Percentiles rank a stretch among this genome's conserved stretches.
Conservation (phyloP, 108 stramenopile genomes). For the Conticribra weissflogii region DNA sequence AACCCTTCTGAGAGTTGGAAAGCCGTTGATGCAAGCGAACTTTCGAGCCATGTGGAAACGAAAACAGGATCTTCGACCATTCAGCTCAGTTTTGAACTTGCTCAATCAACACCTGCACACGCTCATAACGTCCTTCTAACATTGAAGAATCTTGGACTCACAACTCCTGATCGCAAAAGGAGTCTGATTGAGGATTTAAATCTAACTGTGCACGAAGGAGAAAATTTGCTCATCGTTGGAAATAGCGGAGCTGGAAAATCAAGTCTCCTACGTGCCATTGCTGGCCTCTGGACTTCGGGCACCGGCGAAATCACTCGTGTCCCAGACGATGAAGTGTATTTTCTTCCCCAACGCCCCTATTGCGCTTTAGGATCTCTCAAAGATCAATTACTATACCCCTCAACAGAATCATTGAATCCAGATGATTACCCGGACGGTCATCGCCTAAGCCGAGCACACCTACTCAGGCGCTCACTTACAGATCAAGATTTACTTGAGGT, state of each 20-base stretch:
- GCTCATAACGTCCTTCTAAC: constrained; percentile 40
- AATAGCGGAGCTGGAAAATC: constrained; percentile 87
- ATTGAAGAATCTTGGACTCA: constrained; percentile 61
- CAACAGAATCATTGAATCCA: constrained; percentile 42
- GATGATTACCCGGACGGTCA: constrained; percentile 65
- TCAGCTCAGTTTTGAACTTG: constrained; percentile 36
- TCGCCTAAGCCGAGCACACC: constrained; percentile 45
- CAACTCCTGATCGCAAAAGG: constrained; percentile 83
- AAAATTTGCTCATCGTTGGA: constrained; percentile 93
- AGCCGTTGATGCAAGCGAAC: too few relatives aligned
- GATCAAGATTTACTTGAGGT: constrained; percentile 68
- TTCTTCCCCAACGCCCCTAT: constrained; percentile 95
- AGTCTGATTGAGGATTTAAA: constrained; percentile 64
- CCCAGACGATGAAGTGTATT: constrained; percentile 76
- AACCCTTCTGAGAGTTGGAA: too few relatives aligned
- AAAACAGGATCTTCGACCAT: constrained; percentile 12
- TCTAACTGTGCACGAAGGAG: constrained; percentile 62
- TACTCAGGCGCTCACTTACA: constrained; percentile 53
- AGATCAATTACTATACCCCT: constrained; percentile 91
- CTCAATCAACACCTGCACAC: constrained; percentile 15
- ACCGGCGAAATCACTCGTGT: constrained; percentile 80
- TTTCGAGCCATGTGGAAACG: too few relatives aligned
- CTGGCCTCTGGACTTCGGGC: constrained; percentile 93
- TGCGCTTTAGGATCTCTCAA: constrained; percentile 88
- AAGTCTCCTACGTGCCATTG: constrained; percentile 87